phyloP scores from a whole-genome alignment of 192 early-diverging fungal genomes.

The Coemansia aciculifera region DNA sequence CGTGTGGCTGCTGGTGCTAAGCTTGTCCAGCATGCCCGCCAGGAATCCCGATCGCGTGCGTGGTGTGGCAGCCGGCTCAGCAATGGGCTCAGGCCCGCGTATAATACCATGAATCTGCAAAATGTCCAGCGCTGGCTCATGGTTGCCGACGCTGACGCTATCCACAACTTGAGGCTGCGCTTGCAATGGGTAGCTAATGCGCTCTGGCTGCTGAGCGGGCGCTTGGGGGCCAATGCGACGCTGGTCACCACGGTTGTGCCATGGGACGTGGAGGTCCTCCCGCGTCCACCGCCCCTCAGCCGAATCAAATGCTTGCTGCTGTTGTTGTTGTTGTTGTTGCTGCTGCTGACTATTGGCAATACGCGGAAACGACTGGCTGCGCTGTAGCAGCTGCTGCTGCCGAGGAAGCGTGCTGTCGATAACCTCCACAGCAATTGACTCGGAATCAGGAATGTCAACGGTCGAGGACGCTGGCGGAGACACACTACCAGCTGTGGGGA shows the following conservation, averaged over 20 bases:
- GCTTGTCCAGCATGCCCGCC: conserved; percentile 23
- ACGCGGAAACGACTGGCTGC: conserved; percentile 39
- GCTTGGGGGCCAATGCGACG: not conserved
- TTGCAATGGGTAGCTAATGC: conserved; percentile 12
- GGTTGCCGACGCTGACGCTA: not conserved
- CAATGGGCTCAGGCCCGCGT: not conserved
- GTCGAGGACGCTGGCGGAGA: conserved; percentile 3
- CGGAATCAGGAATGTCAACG: not conserved
- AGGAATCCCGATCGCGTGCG: conserved; percentile 22
- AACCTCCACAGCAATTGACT: not conserved
- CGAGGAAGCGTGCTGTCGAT: not conserved
- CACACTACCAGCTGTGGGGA: conserved; percentile 20
- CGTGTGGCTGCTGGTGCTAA: conserved; percentile 12
- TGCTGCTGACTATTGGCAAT: not conserved
- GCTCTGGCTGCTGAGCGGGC: not conserved
- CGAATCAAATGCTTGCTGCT: conserved; percentile 1
- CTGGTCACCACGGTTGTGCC: conserved; percentile 14
- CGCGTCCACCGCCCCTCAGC: conserved; percentile 9
- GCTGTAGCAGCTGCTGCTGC: not conserved
- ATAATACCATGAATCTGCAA: not conserved
- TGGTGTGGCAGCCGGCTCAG: not conserved
- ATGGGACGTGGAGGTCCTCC: conserved; percentile 10
- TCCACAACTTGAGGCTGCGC: not conserved
- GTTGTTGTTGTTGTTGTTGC: not conserved
- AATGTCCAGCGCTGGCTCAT: not conserved